phyloP scores from a whole-genome alignment of 1,284 basidiomycete genomes.

The Cryptococcus wingfieldii region DNA sequence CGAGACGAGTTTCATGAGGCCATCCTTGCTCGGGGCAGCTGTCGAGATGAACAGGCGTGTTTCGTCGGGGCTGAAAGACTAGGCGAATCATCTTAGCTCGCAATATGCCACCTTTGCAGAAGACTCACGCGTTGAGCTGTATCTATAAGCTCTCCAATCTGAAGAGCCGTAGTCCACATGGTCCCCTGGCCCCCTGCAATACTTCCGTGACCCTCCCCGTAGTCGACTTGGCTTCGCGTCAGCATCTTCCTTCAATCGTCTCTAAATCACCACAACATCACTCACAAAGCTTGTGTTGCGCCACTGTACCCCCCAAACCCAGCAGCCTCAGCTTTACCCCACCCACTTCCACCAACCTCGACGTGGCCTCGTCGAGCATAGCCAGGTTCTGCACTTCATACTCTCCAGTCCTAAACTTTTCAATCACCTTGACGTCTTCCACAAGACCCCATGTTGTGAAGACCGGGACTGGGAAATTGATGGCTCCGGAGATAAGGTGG shows the following conservation, averaged over 20 bases:
- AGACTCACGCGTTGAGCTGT: constrained; percentile 78
- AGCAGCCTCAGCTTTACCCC: constrained; percentile 89
- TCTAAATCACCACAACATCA: constrained; percentile 1
- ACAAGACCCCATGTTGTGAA: constrained; percentile 98
- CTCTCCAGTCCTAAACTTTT: constrained; percentile 80
- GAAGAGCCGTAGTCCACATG: constrained; percentile 97
- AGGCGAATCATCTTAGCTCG: background rate
- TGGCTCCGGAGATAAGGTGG: constrained; percentile 77
- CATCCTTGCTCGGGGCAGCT: constrained; percentile 87
- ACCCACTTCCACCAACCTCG: constrained; percentile 82
- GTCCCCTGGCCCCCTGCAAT: constrained; percentile 97
- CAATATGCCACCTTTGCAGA: background rate
- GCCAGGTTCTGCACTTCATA: constrained; percentile 82
- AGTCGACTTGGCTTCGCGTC: constrained; percentile 40
- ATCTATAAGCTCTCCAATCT: constrained; percentile 96
- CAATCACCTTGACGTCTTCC: constrained; percentile 88
- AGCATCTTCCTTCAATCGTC: constrained; percentile 8
- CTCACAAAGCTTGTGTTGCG: constrained; percentile 96
- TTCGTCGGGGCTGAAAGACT: background rate
- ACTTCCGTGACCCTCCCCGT: constrained; percentile 80
- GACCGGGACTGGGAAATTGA: constrained; percentile 85
- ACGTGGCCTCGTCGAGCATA: constrained; percentile 90
- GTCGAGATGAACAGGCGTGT: constrained; percentile 91
- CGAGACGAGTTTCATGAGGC: constrained; percentile 83
- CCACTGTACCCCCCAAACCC: constrained; percentile 91